phyloP scores from a whole-genome alignment of 75 land plant genomes.

The Cryptomeria japonica region DNA sequence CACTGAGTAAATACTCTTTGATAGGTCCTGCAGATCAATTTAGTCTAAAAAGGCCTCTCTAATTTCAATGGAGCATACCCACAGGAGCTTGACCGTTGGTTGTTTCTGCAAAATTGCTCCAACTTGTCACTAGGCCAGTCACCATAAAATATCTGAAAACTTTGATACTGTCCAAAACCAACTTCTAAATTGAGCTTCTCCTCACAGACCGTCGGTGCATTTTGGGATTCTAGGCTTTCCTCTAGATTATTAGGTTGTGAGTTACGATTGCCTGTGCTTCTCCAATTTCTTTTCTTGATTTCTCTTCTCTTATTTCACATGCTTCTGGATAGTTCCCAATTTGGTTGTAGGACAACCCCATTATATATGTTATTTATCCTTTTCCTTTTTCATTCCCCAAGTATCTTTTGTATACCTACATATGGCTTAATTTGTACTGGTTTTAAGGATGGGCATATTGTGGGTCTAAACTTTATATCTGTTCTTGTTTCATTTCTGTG shows the following conservation, averaged over 20 bases:
- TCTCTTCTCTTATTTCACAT: background rate
- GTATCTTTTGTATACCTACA: background rate
- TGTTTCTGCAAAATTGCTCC: background rate
- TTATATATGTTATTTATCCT: background rate
- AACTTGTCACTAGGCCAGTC: background rate
- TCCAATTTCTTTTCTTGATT: background rate
- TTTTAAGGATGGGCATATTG: background rate
- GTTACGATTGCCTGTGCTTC: background rate
- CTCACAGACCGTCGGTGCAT: background rate
- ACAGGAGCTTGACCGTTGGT: background rate
- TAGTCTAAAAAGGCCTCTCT: background rate
- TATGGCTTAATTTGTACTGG: background rate
- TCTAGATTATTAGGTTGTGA: background rate
- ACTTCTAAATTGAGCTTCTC: background rate
- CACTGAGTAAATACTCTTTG: background rate
- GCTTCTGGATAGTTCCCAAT: background rate
- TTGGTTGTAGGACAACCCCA: background rate
- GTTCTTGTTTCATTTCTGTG: background rate
- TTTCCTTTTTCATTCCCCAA: background rate
- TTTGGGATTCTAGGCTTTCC: background rate
- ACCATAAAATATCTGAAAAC: background rate
- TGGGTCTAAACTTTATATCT: background rate
- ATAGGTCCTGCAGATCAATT: background rate
- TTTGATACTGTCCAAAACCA: background rate
- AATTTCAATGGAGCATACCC: background rate